phyloP scores from a whole-genome alignment of 2,329 filamentous ascomycete genomes.

The Teratosphaeria gauchensis region DNA sequence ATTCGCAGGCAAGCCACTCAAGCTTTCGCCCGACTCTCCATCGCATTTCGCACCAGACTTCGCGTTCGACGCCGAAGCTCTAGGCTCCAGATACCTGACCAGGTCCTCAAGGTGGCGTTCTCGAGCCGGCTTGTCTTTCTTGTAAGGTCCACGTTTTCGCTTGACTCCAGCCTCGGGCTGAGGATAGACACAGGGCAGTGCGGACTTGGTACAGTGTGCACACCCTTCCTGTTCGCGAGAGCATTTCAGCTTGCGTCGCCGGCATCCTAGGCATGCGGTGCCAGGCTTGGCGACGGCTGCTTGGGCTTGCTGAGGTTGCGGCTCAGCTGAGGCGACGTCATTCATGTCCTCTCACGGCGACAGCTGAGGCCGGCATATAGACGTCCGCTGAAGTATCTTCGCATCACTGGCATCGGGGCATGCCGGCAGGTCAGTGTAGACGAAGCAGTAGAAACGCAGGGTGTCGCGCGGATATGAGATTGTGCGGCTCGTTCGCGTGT shows the following conservation, averaged over 20 bases:
- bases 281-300: constrained; percentile 12
- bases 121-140: constrained; percentile 19
- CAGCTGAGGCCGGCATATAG: not conserved
- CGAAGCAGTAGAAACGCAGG: too few species aligned
- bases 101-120: constrained; percentile 22
- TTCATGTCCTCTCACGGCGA: not conserved
- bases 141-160: constrained; percentile 22
- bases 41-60: not conserved
- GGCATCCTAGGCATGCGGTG: constrained; percentile 20
- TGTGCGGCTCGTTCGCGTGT: too few species aligned
- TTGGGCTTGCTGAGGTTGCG: not conserved
- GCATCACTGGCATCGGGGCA: too few species aligned
- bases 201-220: constrained; percentile 17
- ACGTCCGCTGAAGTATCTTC: not conserved
- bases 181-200: constrained; percentile 20
- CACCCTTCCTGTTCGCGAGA: constrained; percentile 17
- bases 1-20: not conserved
- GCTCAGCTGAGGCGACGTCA: not conserved
- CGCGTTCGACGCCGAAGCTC: not conserved
- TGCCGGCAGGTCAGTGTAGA: too few species aligned
- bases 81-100: constrained; percentile 19
- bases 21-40: not conserved
- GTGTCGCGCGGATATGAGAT: too few species aligned
- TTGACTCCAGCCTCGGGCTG: constrained; percentile 17
- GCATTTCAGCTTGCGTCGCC: constrained; percentile 20